Conservation (phyloP, 164 flowering plant species). For the Liriodendron chinense region DNA sequence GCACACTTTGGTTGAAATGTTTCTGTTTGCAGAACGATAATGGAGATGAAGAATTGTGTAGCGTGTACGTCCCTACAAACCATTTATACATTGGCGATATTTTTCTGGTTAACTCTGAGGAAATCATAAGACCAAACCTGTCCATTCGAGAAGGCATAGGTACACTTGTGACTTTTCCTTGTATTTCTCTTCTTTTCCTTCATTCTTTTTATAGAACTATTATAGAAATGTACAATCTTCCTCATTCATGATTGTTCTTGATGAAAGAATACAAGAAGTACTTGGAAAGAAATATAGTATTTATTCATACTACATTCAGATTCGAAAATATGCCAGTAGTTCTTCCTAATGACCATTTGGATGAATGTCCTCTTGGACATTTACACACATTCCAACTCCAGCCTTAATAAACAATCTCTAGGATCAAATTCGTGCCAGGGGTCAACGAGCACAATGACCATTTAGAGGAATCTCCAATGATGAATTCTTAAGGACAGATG, state of each 20-base stretch:
- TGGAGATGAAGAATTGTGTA: constrained; percentile 75
- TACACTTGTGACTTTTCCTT: constrained; percentile 17
- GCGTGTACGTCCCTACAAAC: constrained; percentile 81
- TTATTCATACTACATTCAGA: too few relatives aligned
- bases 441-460: too few relatives aligned
- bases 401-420: not conserved
- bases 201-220: not conserved
- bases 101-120: constrained; percentile 60
- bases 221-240: not conserved
- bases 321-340: not conserved
- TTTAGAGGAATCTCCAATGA: too few relatives aligned
- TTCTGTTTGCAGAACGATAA: constrained; percentile 46
- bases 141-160: constrained; percentile 90
- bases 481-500: not conserved
- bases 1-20: not conserved
- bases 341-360: not conserved
- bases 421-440: not conserved
- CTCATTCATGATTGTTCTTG: not conserved
- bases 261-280: not conserved
- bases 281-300: not conserved
- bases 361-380: not conserved
- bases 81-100: constrained; percentile 79
- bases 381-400: not conserved
- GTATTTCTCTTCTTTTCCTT: not conserved
- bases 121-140: constrained; percentile 71